Conservation (phyloP, 306 rosid species). For the Oemleria cerasiformis region DNA sequence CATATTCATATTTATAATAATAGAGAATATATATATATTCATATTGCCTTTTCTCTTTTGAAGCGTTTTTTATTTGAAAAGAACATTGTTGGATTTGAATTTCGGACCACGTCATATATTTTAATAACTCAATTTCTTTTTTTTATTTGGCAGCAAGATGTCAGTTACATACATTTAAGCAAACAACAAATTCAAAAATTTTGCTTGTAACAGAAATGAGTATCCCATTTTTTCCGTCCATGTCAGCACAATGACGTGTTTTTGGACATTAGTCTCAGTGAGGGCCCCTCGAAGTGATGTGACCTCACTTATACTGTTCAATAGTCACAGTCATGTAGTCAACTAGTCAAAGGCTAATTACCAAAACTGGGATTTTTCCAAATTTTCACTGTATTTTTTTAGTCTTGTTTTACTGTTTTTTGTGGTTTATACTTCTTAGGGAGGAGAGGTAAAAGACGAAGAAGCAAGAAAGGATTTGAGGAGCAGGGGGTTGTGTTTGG, state of each 20-base stretch:
- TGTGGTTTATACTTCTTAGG: slow-evolving; percentile 15
- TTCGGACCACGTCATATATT: too few relatives aligned
- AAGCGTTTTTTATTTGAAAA: too few relatives aligned
- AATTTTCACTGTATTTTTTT: neutral
- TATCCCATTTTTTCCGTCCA: neutral
- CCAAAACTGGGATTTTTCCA: neutral
- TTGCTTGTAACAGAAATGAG: too few relatives aligned
- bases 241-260: neutral
- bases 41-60: too few relatives aligned
- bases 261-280: neutral
- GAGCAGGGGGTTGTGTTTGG: slow-evolving; percentile 71
- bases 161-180: too few relatives aligned
- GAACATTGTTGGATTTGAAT: too few relatives aligned
- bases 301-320: neutral
- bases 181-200: too few relatives aligned
- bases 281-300: neutral
- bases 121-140: neutral
- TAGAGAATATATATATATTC: too few relatives aligned
- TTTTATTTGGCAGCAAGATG: neutral
- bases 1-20: too few relatives aligned
- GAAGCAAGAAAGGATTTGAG: slow-evolving; percentile 37
- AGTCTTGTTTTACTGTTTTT: neutral
- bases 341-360: neutral
- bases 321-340: neutral
- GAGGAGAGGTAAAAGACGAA: slow-evolving; percentile 27